phyloP scores from a whole-genome alignment of 169 alveolate genomes.

The Haemoproteus tartakovskyi region DNA sequence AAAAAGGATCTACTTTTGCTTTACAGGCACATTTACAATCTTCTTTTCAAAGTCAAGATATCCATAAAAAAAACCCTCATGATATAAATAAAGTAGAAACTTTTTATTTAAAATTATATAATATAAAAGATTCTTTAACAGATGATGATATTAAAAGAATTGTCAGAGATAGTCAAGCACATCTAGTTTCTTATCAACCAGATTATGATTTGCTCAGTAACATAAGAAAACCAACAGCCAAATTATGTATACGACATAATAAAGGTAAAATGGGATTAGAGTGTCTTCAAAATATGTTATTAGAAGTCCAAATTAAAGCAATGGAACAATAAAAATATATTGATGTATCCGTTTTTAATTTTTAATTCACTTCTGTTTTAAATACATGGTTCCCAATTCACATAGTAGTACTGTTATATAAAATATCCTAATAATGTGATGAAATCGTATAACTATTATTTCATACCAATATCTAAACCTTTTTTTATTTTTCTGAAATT shows the following conservation, averaged over 20 bases:
- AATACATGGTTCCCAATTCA: too few species aligned
- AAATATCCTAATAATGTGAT: too few species aligned
- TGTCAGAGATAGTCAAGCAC: constrained; percentile 28
- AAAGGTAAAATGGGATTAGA: constrained; percentile 28
- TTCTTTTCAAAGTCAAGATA: constrained; percentile 6
- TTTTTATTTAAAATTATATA: constrained; percentile 3
- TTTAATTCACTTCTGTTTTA: too few species aligned
- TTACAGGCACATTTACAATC: constrained; percentile 39
- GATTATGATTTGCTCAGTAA: constrained; percentile 41
- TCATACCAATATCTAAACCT: too few species aligned
- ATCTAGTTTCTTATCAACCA: constrained; percentile 37
- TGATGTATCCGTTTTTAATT: too few species aligned
- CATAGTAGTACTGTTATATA: too few species aligned
- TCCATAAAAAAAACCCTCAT: background rate
- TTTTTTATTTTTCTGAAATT: too few species aligned
- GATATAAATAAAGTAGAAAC: constrained; percentile 28
- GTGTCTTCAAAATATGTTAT: constrained; percentile 5
- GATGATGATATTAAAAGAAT: constrained; percentile 47
- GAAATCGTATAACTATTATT: too few species aligned
- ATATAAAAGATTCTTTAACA: constrained; percentile 27
- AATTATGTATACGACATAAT: constrained; percentile 37
- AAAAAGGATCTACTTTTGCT: constrained; percentile 28
- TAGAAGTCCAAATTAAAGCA: constrained; percentile 10
- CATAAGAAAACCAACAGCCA: constrained; percentile 47
- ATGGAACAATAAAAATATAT: background rate